Base-by-base conservation (phyloP, 306 rosid species). In the Vigna mungo region DNA sequence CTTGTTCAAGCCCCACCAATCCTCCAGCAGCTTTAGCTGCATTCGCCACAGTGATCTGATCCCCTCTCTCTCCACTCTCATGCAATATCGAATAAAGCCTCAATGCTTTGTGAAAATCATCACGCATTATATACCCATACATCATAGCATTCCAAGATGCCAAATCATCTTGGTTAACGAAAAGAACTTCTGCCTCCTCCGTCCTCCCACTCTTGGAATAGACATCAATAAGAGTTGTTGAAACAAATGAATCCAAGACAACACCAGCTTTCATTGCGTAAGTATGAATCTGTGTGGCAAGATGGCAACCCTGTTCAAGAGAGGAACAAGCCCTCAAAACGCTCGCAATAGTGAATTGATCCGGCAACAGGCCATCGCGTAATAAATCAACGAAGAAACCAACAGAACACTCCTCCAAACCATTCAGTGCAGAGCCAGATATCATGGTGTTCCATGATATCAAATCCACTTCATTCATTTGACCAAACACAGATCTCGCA, bases 81-180 rank as follows among this genome's bases (percentile, higher is more conserved):
- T 87, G 92, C 76, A 91, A 85, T 64, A 80, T 68, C 49, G 69
- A 66, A 68, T 88, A 88, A 72, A 87, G 90, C 67, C 81, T 34
- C 81, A 89, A 81, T 49, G 98, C 90, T 79, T 86, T 81, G 56
- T 49, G 78, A 80, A 82, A 83, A 41, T 69, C 80, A 30, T 82
- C 81, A 60, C 89, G 78, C 39, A 34, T 69, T 74, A 89, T 77
- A 49, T 87, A 85, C 17, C 96, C 97, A 72, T 78, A 87, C 92
- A 89, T 93, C 92, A 93, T 81, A 34, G 98, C 92, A 80, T 91
- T 91, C 95, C 96, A 90, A 54, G 90, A 87, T 18, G 96, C 95
- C 83, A 93, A 76, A 80, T 91, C 89, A 71, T 85, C 82, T 71
- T 86, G 86, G 71, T 76, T 82, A 36, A 41, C 76, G 49, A 93